These are phyloP conservation scores for Emydomyces testavorans DNA, from an alignment of 2,329 filamentous ascomycete genomes.

Conservation along the genomic window DNA sequence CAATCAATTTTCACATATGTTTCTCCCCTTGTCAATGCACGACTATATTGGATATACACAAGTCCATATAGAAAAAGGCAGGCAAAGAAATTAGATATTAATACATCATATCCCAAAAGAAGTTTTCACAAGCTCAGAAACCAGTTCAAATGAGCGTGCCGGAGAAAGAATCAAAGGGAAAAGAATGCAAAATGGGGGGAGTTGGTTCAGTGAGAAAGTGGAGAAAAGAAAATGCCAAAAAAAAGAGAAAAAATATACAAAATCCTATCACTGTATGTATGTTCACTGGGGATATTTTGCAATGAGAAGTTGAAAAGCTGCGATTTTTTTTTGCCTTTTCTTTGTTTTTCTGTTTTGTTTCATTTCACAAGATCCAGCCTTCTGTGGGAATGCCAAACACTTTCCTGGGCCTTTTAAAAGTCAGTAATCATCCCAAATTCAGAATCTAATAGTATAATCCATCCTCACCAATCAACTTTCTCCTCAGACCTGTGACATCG, in stretches of 20 bases:
- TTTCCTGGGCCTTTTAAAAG: conserved; percentile 23
- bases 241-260: no score
- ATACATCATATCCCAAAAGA: neutral
- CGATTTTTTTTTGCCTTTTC: neutral
- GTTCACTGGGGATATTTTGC: neutral
- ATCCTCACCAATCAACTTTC: no score
- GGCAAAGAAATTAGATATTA: conserved; percentile 6
- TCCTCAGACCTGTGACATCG: conserved; percentile 18
- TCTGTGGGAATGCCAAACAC: neutral
- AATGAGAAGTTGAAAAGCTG: neutral
- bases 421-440: no score
- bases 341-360: neutral
- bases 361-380: neutral
- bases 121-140: neutral
- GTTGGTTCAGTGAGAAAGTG: neutral
- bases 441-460: no score
- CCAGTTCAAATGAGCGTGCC: neutral
- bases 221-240: neutral
- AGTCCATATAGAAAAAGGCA: neutral
- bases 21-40: neutral
- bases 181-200: neutral
- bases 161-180: neutral
- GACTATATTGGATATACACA: conserved; percentile 7
- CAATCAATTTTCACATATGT: neutral
- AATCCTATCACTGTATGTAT: no score